Conservation (phyloP, 148 eudicot genomes). For the Oxyria digyna region DNA sequence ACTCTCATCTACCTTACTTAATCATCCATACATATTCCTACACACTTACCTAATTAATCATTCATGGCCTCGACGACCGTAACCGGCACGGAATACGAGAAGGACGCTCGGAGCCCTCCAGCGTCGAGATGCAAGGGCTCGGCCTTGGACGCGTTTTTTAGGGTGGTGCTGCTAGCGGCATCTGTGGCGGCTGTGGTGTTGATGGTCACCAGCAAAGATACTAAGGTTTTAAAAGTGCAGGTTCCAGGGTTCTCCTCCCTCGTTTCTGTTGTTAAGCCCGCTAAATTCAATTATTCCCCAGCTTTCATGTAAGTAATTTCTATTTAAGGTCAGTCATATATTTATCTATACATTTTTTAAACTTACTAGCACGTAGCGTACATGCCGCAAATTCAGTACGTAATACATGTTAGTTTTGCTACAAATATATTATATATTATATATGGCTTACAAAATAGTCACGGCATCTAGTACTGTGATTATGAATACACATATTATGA, state of each 20-base stretch:
- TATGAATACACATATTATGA: too few relatives aligned
- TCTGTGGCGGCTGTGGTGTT: conserved; percentile 33
- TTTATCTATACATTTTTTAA: too few relatives aligned
- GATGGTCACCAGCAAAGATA: conserved; percentile 40
- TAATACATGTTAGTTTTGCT: too few relatives aligned
- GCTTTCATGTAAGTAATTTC: conserved; percentile 25
- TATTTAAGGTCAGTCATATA: background rate
- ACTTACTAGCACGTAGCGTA: too few relatives aligned
- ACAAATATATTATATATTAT: too few relatives aligned
- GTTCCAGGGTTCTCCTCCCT: background rate
- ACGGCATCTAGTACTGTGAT: too few relatives aligned
- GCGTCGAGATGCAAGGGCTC: background rate
- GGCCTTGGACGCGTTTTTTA: conserved; percentile 17
- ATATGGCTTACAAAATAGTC: too few relatives aligned
- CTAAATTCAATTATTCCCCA: conserved; percentile 21
- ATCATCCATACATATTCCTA: background rate
- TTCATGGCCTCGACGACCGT: too few relatives aligned
- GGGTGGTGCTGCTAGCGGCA: conserved; percentile 33
- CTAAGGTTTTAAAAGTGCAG: conserved; percentile 3
- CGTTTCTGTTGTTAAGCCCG: background rate
- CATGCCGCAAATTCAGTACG: too few relatives aligned
- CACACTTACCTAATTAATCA: too few relatives aligned
- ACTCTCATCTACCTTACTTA: background rate
- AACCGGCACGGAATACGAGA: background rate
- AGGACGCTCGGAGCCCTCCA: background rate